A percentile compares a stretch with the other conserved stretches of the same genome.
These are phyloP conservation scores for Termitomyces sp. DNA, from an alignment of 768 basidiomycete genomes.

Conservation along the genomic window DNA sequence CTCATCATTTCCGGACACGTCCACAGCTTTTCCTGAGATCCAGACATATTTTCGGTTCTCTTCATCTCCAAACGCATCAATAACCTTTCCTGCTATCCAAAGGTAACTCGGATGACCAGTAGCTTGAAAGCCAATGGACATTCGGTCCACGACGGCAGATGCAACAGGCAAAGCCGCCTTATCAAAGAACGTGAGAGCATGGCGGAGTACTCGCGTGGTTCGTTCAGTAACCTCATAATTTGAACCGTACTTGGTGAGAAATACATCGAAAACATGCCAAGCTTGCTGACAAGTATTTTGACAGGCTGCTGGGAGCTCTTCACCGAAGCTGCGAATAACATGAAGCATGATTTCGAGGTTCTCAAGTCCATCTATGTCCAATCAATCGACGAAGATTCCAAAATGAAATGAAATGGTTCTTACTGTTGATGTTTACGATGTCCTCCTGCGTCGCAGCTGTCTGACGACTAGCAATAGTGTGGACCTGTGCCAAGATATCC, in stretches of 20 bases:
- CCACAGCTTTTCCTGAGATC: constrained; percentile 85
- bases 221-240: constrained; percentile 79
- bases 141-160: constrained; percentile 65
- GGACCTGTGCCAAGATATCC: constrained; percentile 78
- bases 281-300: constrained; percentile 73
- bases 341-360: constrained; percentile 91
- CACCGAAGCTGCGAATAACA: constrained; percentile 78
- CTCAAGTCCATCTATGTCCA: constrained; percentile 70
- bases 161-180: constrained; percentile 60
- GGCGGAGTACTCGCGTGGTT: constrained; percentile 77
- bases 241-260: constrained; percentile 75
- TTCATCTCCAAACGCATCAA: constrained; percentile 72
- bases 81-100: constrained; percentile 90
- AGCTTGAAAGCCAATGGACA: constrained; percentile 74
- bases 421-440: constrained; percentile 63
- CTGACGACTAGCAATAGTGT: constrained; percentile 53
- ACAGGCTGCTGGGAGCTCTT: constrained; percentile 78
- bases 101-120: constrained; percentile 85
- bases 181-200: constrained; percentile 82
- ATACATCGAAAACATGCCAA: constrained; percentile 79
- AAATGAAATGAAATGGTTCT: constrained; percentile 21
- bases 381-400: not conserved
- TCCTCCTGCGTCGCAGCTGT: constrained; percentile 65
- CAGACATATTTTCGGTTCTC: constrained; percentile 70
- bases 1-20: constrained; percentile 67